Base-by-base conservation (phyloP, 345 rosid genomes). In the Balakata baccata region DNA sequence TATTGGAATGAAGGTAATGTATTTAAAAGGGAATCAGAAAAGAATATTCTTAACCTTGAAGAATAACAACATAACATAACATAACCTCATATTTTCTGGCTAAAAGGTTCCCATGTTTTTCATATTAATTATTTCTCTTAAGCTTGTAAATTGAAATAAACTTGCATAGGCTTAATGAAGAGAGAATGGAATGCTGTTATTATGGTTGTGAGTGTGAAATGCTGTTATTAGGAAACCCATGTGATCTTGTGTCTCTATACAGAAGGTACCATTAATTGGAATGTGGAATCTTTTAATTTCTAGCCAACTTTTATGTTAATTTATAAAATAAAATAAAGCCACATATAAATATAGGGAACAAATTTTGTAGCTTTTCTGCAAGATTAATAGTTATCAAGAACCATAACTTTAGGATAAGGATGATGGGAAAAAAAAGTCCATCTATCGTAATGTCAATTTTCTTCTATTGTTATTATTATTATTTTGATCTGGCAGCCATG, bases 361-460 rank as follows among this genome's bases (percentile, higher is more conserved):
- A 63, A 39, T 74, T 25, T 65, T 49, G 73, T 49, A 82, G 80
- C 76, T 76, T 70, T 73, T 50, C 61, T 41, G 59, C 10, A 72
- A 41, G 56, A 69, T 14, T 60, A 53, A 62, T 39, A 74, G 61
- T 69, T 80, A 39, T 57, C 53, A 64, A 23, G 25, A 56, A 73
- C 56, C 53, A 29, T 75, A 47, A 14, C 23, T 74, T 69, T 57
- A 75, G 81, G 87, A 84, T 84, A 81, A 84, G 79, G 79, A 78
- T 52, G 83, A 64, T 76, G 81, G 38, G 53, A 25, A 72, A 74
- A 17, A 38, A 51, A 67, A 56, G 53, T 51, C 56, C 76, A 61
- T 45, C 61, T 79, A 50, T 77, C 52, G 58, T 34, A 16, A 50
- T 68, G 58, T 52, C 23, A 54, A 52, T 76, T 70, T 62, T n/a